These are phyloP conservation scores for Calycina herbarum DNA, from an alignment of 2,329 filamentous ascomycete species.

Conservation along the genomic window DNA sequence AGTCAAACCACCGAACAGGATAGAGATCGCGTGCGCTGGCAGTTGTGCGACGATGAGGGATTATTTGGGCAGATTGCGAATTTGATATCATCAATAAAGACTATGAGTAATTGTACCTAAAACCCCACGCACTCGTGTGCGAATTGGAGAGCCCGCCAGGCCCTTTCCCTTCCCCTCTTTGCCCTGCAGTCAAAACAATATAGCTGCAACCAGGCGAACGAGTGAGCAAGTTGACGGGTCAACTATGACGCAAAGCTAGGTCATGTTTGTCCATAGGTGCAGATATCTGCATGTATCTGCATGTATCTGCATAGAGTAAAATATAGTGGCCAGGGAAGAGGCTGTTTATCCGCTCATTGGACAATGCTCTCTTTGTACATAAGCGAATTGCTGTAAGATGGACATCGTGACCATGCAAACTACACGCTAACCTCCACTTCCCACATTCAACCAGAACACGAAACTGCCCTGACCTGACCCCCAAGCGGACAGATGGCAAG, in stretches of 20 bases:
- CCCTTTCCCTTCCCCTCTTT: background rate
- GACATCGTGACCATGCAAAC: conserved; percentile 1
- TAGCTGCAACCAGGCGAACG: background rate
- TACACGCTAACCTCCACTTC: background rate
- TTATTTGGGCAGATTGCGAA: background rate
- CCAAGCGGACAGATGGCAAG: conserved; percentile 8
- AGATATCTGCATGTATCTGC: background rate
- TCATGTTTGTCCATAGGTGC: background rate
- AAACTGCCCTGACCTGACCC: background rate
- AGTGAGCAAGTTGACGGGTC: background rate
- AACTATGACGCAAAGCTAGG: conserved; percentile 2
- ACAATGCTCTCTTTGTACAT: background rate
- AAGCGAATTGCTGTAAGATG: background rate
- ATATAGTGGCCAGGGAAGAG: background rate
- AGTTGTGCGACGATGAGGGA: conserved; percentile 1
- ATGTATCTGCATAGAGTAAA: background rate
- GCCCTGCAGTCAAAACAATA: background rate
- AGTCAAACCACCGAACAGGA: background rate
- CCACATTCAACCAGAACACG: background rate
- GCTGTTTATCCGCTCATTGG: background rate
- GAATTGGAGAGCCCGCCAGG: background rate
- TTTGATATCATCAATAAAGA: background rate
- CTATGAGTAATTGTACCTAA: background rate
- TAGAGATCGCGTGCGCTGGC: conserved; percentile 3
- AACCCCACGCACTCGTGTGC: background rate